phyloP scores from a whole-genome alignment of 208 protist genomes.

The Porcisia deanei region DNA sequence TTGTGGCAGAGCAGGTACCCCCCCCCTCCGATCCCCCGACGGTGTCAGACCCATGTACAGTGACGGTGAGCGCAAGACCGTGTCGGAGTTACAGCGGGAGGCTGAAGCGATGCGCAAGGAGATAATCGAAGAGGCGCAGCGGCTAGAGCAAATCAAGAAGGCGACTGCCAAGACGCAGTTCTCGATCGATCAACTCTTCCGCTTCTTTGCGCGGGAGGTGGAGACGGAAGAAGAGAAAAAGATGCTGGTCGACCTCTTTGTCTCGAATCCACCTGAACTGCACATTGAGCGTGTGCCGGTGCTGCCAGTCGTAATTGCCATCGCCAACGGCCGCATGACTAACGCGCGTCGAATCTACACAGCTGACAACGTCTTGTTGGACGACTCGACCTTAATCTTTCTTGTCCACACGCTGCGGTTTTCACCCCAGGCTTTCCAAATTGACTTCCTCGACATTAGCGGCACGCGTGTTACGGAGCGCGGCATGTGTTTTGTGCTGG shows the following conservation, averaged over 20 bases:
- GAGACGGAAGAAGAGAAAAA: slow-evolving; percentile 66
- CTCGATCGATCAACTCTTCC: slow-evolving; percentile 77
- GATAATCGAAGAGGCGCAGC: slow-evolving; percentile 67
- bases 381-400: slow-evolving; percentile 76
- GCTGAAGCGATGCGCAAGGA: slow-evolving; percentile 57
- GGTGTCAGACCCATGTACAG: slow-evolving; percentile 64
- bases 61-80: slow-evolving; percentile 82
- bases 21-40: background rate
- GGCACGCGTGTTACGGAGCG: slow-evolving; percentile 72
- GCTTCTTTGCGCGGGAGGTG: slow-evolving; percentile 76
- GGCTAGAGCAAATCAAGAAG: slow-evolving; percentile 70
- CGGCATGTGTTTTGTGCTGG: slow-evolving; percentile 76
- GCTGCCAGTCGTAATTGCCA: slow-evolving; percentile 67
- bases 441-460: slow-evolving; percentile 84
- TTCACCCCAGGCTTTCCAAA: slow-evolving; percentile 63
- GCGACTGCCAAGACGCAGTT: slow-evolving; percentile 65
- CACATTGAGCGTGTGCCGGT: slow-evolving; percentile 68
- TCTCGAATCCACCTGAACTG: slow-evolving; percentile 63
- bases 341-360: slow-evolving; percentile 67
- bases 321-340: slow-evolving; percentile 76
- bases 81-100: slow-evolving; percentile 83
- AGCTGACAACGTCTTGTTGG: slow-evolving; percentile 49
- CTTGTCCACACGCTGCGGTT: slow-evolving; percentile 83
- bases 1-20: background rate
- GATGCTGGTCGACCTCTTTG: slow-evolving; percentile 62